phyloP scores from a whole-genome alignment of 148 eudicot genomes.

The Chenopodium suecicum region DNA sequence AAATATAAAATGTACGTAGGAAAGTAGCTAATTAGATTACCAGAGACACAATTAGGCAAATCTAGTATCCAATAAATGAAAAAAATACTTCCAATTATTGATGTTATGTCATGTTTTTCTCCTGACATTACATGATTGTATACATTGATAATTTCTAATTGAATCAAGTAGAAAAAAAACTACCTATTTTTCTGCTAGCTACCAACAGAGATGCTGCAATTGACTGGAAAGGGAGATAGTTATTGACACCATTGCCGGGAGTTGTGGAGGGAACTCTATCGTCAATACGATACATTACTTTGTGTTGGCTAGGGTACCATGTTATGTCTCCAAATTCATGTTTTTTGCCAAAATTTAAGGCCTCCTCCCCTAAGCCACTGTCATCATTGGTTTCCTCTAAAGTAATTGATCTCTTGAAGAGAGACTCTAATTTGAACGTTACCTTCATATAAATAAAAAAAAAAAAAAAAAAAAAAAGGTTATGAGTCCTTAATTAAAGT shows the following conservation, averaged over 20 bases:
- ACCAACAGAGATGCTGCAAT: constrained; percentile 29
- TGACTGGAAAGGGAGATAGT: constrained; percentile 50
- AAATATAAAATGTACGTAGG: constrained; percentile 20
- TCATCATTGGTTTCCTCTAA: constrained; percentile 36
- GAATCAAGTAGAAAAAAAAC: neutral
- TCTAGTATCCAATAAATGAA: no score
- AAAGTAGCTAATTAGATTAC: neutral
- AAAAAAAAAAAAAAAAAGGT: no score
- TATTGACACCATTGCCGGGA: constrained; percentile 47
- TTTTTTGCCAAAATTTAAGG: constrained; percentile 41
- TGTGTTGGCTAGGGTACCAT: constrained; percentile 69
- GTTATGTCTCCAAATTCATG: constrained; percentile 72
- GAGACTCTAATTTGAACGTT: constrained; percentile 51
- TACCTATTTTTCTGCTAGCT: constrained; percentile 28
- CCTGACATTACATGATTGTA: no score
- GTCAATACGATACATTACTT: constrained; percentile 53
- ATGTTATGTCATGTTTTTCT: neutral
- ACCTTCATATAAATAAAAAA: constrained; percentile 33
- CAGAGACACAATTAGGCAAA: no score
- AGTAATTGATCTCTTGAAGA: constrained; percentile 61
- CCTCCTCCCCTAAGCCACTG: constrained; percentile 47
- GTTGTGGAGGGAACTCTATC: constrained; percentile 45
- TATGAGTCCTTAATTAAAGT: no score
- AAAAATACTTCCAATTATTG: neutral
- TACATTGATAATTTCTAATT: no score